Evolutionary conservation across 2,329 filamentous ascomycete species (phyloP).

Genomic region (Tolypocladium amazonense): DNA sequence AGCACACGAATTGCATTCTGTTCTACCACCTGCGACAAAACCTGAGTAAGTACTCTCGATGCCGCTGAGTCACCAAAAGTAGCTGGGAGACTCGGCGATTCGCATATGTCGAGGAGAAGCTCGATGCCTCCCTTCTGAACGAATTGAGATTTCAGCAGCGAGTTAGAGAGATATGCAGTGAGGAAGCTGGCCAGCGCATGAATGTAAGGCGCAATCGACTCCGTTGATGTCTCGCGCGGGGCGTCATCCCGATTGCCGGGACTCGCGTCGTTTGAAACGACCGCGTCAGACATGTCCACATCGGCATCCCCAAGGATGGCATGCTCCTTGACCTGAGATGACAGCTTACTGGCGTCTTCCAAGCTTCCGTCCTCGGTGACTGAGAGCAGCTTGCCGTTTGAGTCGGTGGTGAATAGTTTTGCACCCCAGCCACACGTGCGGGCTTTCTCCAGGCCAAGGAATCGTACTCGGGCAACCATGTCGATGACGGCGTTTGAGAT

Average conservation of each 20-base stretch:
- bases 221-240: slow-evolving; percentile 13
- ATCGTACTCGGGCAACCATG: slow-evolving; percentile 75
- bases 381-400: slow-evolving; percentile 40
- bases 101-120: slow-evolving; percentile 71
- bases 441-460: slow-evolving; percentile 62
- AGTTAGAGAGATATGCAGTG: slow-evolving; percentile 61
- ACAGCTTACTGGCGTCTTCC: slow-evolving; percentile 13
- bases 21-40: slow-evolving; percentile 71
- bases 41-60: slow-evolving; percentile 59
- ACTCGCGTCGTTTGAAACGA: slow-evolving; percentile 8
- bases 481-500: slow-evolving; percentile 80
- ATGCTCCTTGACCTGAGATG: slow-evolving; percentile 28
- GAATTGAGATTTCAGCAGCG: slow-evolving; percentile 60
- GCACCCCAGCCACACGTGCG: slow-evolving; percentile 62
- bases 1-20: slow-evolving; percentile 70
- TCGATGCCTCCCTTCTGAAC: slow-evolving; percentile 74
- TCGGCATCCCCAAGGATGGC: slow-evolving; percentile 33
- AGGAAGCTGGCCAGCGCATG: slow-evolving; percentile 70
- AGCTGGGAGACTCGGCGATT: slow-evolving; percentile 66
- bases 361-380: slow-evolving; percentile 41
- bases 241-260: slow-evolving; percentile 7
- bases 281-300: slow-evolving; percentile 55
- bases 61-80: slow-evolving; percentile 49
- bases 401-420: slow-evolving; percentile 58
- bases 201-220: slow-evolving; percentile 56